phyloP scores from a whole-genome alignment of 176 grass and related monocot genomes.

The Cenchrus americanus region DNA sequence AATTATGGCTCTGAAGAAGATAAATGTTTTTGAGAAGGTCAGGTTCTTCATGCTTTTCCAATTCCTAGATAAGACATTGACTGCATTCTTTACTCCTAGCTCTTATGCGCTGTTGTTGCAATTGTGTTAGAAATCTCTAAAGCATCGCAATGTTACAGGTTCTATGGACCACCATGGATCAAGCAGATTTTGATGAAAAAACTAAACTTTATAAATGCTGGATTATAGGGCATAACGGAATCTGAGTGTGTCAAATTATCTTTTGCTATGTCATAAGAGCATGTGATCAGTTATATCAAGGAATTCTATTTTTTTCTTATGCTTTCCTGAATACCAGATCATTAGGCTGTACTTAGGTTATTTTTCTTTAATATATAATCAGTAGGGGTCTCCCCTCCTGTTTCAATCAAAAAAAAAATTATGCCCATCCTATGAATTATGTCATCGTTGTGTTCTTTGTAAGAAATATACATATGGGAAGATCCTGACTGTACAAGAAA shows the following conservation, averaged over 20 bases:
- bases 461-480: not conserved
- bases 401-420: too few species aligned
- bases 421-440: not conserved
- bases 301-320: not conserved
- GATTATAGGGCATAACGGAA: not conserved
- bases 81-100: not conserved
- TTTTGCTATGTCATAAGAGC: not conserved
- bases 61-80: not conserved
- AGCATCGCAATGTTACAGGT: not conserved
- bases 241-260: not conserved
- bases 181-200: not conserved
- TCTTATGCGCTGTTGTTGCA: not conserved
- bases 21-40: slow-evolving; percentile 94
- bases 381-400: too few species aligned
- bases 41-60: slow-evolving; percentile 4
- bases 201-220: not conserved
- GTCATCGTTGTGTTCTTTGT: not conserved
- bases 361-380: too few species aligned
- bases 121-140: not conserved
- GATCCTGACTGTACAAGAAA: not conserved
- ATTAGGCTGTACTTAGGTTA: too few species aligned
- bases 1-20: slow-evolving; percentile 82
- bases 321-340: not conserved
- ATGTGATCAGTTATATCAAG: not conserved
- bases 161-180: not conserved